Evolutionary conservation across 139 green algal genomes (phyloP).

Genomic region (Mychonastes homosphaera): DNA sequence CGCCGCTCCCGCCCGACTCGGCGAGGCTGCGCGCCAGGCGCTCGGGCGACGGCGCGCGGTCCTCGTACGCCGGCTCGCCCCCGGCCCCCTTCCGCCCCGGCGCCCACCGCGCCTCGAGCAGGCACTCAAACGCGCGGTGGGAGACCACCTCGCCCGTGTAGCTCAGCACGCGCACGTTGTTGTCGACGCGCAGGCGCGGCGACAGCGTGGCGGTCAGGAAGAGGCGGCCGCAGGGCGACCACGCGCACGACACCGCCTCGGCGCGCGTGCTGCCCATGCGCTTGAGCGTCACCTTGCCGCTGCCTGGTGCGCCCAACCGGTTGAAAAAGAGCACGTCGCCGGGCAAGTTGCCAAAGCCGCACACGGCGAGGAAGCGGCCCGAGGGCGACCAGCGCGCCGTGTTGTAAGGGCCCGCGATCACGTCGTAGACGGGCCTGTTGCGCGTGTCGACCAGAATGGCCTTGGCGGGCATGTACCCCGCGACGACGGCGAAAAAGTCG

Average conservation of each 20-base stretch:
- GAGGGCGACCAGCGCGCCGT: conserved; percentile 76
- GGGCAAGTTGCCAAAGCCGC: conserved; percentile 71
- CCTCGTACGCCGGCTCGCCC: conserved; percentile 39
- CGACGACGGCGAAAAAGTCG: conserved; percentile 71
- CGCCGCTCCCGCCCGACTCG: conserved; percentile 5
- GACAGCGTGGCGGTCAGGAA: conserved; percentile 75
- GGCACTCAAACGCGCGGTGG: conserved; percentile 36
- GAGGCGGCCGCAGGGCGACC: conserved; percentile 75
- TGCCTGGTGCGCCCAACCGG: too few relatives aligned
- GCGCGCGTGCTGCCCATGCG: conserved; percentile 45
- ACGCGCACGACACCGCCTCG: conserved; percentile 51
- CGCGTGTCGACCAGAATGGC: conserved; percentile 66
- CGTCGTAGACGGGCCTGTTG: conserved; percentile 77
- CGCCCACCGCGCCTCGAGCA: conserved; percentile 67
- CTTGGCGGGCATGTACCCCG: conserved; percentile 79
- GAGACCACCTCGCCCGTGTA: conserved; percentile 56
- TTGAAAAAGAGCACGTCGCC: conserved; percentile 85
- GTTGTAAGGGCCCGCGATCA: conserved; percentile 77
- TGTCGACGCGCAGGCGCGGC: conserved; percentile 90
- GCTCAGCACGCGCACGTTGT: conserved; percentile 65
- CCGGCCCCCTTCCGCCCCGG: conserved; percentile 24
- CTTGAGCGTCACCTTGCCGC: conserved; percentile 63
- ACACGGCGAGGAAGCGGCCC: conserved; percentile 65
- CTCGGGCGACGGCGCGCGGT: conserved; percentile 54
- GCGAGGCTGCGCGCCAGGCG: conserved; percentile 21